Base-by-base conservation (phyloP, 106 monocot genomes). In the Ottelia alismoides region DNA sequence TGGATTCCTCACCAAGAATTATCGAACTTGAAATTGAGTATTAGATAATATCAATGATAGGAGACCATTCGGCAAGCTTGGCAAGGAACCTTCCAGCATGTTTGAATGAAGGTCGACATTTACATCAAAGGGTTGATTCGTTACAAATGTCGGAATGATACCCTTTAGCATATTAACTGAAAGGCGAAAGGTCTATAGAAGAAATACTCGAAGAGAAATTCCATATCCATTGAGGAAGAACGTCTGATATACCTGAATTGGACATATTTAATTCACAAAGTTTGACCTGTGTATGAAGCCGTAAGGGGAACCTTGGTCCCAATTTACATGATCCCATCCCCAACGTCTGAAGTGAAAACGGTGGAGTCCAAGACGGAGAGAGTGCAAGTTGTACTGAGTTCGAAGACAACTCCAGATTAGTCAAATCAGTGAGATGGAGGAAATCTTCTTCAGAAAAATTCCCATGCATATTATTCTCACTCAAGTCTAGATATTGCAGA, bases 171-270 rank as follows among this genome's bases (percentile, higher is more conserved):
- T 14, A 27, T 53, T 53, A 31, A 20, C 18, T 9, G 22, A n/a
- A n/a, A n/a, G n/a, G n/a, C n/a, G n/a, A 2, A 2, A 53, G 25
- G n/a, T 53, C 25, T 5, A 53, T 11, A 11, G 18, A 5, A 14
- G 4, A 0, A 10, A 53, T 9, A 11, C 11, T 11, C 18, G 30
- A 24, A 28, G 47, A 52, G 20, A 65, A 24, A 19, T 59, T 48
- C 73, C 73, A 73, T 25, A 73, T 61, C 73, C 73, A 73, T 32
- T 45, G 20, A 1, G 73, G 73, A 25, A 66, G 5, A 3, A 11
- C 51, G 1, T 28, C 73, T 0, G 28, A 32, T 19, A 73, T 66
- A 26, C 48, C 30, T 7, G 53, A 20, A 11, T 60, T 56, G 27
- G 61, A 55, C 22, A 73, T 1, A 21, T 52, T 65, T 14, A 73